A percentile compares a stretch with the other conserved stretches of the same genome.
Evolutionary conservation across 2,329 filamentous ascomycete species (phyloP).

Genomic region (Phaeosphaeria sp.): DNA sequence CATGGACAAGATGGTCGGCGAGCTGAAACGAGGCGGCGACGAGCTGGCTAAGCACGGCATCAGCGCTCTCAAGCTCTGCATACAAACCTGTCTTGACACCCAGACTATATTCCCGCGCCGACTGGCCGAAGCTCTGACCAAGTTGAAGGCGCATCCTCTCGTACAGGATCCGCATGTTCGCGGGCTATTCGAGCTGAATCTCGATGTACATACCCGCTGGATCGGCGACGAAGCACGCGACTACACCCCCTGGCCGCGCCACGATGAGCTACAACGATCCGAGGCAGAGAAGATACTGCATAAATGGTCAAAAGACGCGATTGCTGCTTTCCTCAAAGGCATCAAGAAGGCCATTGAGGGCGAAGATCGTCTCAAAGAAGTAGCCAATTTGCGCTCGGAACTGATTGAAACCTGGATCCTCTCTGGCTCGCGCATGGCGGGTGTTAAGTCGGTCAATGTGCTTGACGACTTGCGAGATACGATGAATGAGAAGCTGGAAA

Average conservation of each 20-base stretch:
- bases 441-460: constrained; percentile 72
- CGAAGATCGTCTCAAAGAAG: constrained; percentile 69
- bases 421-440: constrained; percentile 67
- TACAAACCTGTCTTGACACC: constrained; percentile 77
- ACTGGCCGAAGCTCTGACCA: constrained; percentile 71
- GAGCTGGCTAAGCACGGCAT: constrained; percentile 63
- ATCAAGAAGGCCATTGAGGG: constrained; percentile 65
- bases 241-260: constrained; percentile 86
- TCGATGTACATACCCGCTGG: constrained; percentile 81
- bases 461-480: constrained; percentile 71
- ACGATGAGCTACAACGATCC: constrained; percentile 66
- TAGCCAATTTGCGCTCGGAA: constrained; percentile 72
- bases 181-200: constrained; percentile 70
- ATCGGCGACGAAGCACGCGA: constrained; percentile 81
- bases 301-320: constrained; percentile 50
- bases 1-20: constrained; percentile 69
- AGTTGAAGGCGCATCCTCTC: constrained; percentile 73
- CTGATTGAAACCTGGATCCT: constrained; percentile 79
- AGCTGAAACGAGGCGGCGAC: constrained; percentile 60
- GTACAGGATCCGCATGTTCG: constrained; percentile 74
- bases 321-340: constrained; percentile 59
- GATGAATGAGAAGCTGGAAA: constrained; percentile 71
- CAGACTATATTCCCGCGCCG: constrained; percentile 76
- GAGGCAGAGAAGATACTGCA: constrained; percentile 51
- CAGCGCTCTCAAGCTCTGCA: constrained; percentile 73